Evolutionary conservation across 163 green algal genomes (phyloP).

Genomic region (Chlorella variabilis): DNA sequence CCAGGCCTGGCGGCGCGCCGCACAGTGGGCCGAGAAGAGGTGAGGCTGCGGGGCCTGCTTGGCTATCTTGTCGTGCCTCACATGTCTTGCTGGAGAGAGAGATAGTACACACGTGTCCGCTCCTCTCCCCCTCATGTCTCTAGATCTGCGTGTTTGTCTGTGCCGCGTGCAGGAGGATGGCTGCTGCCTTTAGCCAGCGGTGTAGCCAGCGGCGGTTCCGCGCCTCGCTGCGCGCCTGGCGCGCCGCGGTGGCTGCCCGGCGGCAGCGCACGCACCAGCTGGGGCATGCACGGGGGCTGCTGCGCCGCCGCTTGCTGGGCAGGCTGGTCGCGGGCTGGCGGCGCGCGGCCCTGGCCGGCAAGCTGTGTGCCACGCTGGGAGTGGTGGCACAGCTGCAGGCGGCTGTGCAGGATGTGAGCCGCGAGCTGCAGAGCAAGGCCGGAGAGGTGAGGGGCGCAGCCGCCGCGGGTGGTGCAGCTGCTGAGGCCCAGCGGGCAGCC

Average conservation of each 20-base stretch:
- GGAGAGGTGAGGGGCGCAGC: constrained; percentile 22
- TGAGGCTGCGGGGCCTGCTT: no score
- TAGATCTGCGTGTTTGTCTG: not conserved
- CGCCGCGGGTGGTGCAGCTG: no score
- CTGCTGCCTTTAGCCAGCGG: not conserved
- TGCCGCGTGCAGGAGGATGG: not conserved
- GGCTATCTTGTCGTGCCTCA: no score
- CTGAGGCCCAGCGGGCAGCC: no score
- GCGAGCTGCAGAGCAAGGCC: constrained; percentile 24
- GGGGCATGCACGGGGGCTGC: not conserved
- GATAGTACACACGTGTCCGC: no score
- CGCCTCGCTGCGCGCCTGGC: not conserved
- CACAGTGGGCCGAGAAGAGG: constrained; percentile 9
- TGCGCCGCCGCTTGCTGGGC: constrained; percentile 11
- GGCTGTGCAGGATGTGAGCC: not conserved
- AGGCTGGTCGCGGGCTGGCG: constrained; percentile 8
- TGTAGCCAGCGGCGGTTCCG: not conserved
- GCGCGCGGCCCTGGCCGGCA: constrained; percentile 10
- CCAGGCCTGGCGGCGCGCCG: not conserved
- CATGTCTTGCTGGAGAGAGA: no score
- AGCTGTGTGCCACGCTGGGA: constrained; percentile 16
- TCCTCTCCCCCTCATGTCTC: no score
- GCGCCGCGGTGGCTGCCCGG: not conserved
- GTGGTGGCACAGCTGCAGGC: constrained; percentile 23
- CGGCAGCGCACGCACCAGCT: not conserved